Base-by-base conservation (phyloP, 768 basidiomycete genomes). In the Mycena amicta region DNA sequence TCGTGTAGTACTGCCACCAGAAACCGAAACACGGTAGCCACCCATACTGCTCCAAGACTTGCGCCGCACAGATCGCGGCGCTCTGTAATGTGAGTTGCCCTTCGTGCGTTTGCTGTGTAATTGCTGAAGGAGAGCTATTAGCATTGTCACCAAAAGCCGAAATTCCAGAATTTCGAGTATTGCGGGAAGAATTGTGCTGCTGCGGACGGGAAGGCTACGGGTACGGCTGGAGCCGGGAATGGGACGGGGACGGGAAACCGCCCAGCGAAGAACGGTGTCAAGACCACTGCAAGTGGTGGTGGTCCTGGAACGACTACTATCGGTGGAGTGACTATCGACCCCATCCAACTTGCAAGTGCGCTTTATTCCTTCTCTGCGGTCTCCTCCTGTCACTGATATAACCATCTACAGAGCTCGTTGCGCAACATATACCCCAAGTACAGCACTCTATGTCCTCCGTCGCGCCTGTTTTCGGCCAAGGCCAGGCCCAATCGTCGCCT, bases 121-220 rank as follows among this genome's bases (percentile, higher is more conserved):
- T 43, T 53, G 29, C 20, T 12, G 39, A 43, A 12, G 15, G 47
- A 18, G 28, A 22, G 51, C 47, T n/a, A n/a, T n/a, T 23, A 83
- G 82, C 72, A 80, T 59, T 88, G 87, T 64, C 80, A 83, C 60
- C 77, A 77, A 66, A 83, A 81, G 59, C 83, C 84, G 4, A 88
- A 85, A 69, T 84, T 79, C 64, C 80, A 77, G 62, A 78, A 74
- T 61, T 83, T 83, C 63, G 80, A 83, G 51, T 88, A 79, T 64
- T 88, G 87, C 57, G 83, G 87, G 54, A 84, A 85, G 76, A 83
- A 80, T 53, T 88, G 87, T 64, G 86, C 85, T 18, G 59, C 77
- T 50, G 85, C 85, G 22, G 72, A 70, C 28, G 66, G 71, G 13
- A 53, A 64, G 18, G 43, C 47, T 31, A 45, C 40, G n/a, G 26